phyloP scores from a whole-genome alignment of 495 filamentous ascomycete genomes.

The Astrothelium macrocarpum region DNA sequence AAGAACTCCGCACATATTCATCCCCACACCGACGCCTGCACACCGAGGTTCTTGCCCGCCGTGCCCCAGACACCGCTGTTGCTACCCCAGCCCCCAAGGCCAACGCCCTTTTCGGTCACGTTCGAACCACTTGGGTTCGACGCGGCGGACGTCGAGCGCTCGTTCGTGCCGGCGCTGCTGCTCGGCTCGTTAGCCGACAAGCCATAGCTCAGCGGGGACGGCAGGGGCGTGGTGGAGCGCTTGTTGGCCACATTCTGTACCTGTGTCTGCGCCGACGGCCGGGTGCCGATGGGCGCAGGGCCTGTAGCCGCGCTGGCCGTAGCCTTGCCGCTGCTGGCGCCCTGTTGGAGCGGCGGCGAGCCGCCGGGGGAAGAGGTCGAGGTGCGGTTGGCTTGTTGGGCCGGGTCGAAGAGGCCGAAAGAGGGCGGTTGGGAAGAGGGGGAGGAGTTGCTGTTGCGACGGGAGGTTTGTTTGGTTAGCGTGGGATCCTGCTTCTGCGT shows the following conservation, averaged over 20 bases:
- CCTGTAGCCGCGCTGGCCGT: slow-evolving; percentile 42
- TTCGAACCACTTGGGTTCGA: slow-evolving; percentile 42
- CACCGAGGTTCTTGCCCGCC: slow-evolving; percentile 28
- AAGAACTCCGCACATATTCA: slow-evolving; percentile 13
- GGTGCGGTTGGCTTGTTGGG: slow-evolving; percentile 72
- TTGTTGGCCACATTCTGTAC: slow-evolving; percentile 51
- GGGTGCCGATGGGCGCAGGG: slow-evolving; percentile 90
- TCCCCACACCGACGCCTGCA: slow-evolving; percentile 37
- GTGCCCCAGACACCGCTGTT: slow-evolving; percentile 31
- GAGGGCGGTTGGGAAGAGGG: slow-evolving; percentile 57
- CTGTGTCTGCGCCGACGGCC: slow-evolving; percentile 52
- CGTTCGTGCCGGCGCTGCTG: slow-evolving; percentile 38
- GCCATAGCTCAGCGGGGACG: slow-evolving; percentile 77
- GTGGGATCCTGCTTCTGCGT: slow-evolving; percentile 31
- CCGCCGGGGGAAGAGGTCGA: slow-evolving; percentile 83
- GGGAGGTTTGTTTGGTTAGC: slow-evolving; percentile 54
- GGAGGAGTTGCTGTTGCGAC: slow-evolving; percentile 82
- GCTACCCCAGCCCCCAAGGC: slow-evolving; percentile 28
- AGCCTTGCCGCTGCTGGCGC: no score
- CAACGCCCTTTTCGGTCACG: slow-evolving; percentile 27
- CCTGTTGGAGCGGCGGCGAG: slow-evolving; percentile 62
- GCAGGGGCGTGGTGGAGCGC: slow-evolving; percentile 80
- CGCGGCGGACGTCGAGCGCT: slow-evolving; percentile 52
- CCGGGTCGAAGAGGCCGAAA: slow-evolving; percentile 57
- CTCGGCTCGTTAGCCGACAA: slow-evolving; percentile 50